Base-by-base conservation (phyloP, 129 eudicot genomes). In the Chrysanthemum makinoi region DNA sequence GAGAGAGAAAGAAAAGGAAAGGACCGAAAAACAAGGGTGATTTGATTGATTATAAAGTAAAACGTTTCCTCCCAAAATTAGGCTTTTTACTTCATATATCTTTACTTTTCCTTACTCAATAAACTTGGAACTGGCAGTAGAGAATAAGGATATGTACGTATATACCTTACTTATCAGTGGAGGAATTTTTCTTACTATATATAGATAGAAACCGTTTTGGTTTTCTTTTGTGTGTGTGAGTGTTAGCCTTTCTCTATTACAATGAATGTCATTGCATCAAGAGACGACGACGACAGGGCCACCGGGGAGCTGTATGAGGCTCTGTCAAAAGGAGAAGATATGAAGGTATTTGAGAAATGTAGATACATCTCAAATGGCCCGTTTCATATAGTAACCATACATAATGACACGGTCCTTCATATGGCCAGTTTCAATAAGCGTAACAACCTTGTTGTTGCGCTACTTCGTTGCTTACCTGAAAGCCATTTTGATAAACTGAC, bases 401-500 rank as follows among this genome's bases (percentile, higher is more conserved):
- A 73, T 44, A 8, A 47, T 0, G 79, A 79, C 66, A 79, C 79
- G 0, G 81, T 83, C 10, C 65, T 83, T 16, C 87, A 83, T 13
- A 51, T 79, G 20, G 81, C 87, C 5, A 20, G 46, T 16, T 67
- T 71, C 81, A 54, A 79, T 6, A 75, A 54, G 69, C 72, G 72
- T 64, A 83, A 79, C 3, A 48, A 30, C 0, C 19, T 20, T 51
- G 66, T 77, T 61, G 44, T 61, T 6, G 10, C 10, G n/a, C 47
- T 61, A 15, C 46, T 61, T 12, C 10, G 47, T 28, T 22, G 18
- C 10, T 28, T 61, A 30, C n/a, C 44, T 65, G 0, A 1, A 0
- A 9, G 5, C 3, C 57, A 70, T 12, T 15, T 16, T 17, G 10
- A 28, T 17, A 16, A 58, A 18, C 66, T 75, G 33, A 14, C 68